Evolutionary conservation across 2,329 filamentous ascomycete genomes (phyloP).

Genomic region (Fusarium sp.): DNA sequence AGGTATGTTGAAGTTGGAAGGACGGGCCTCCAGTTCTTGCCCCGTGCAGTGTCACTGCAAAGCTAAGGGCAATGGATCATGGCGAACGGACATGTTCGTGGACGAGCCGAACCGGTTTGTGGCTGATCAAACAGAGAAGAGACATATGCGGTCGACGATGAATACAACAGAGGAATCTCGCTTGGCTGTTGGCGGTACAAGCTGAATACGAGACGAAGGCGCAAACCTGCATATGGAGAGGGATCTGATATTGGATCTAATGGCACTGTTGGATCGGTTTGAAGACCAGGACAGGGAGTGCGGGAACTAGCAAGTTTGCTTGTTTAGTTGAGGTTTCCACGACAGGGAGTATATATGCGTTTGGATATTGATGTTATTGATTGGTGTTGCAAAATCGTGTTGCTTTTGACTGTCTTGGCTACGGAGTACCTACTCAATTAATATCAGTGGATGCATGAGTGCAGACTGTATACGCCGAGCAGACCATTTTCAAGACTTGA

Average conservation of each 20-base stretch:
- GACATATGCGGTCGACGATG: neutral
- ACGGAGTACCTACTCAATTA: neutral
- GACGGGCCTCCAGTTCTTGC: slow-evolving; percentile 16
- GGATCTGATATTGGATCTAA: neutral
- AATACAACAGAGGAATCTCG: neutral
- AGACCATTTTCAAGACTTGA: neutral
- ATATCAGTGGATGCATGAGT: neutral
- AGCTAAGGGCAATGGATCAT: neutral
- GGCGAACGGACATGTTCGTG: neutral
- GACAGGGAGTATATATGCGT: neutral
- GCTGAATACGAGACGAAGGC: slow-evolving; percentile 21
- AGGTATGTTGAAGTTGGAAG: neutral
- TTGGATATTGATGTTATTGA: neutral
- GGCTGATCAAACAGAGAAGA: neutral
- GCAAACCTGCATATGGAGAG: slow-evolving; percentile 27
- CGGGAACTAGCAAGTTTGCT: neutral
- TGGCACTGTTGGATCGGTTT: neutral
- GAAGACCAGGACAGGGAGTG: neutral
- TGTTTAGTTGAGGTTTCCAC: neutral
- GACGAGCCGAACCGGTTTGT: neutral
- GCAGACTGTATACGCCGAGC: neutral
- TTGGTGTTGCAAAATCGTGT: neutral
- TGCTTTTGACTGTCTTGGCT: neutral
- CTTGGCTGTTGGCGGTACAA: neutral
- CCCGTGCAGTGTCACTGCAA: slow-evolving; percentile 12